Percentiles rank a stretch among this genome's conserved stretches.
Evolutionary conservation across 2,329 filamentous ascomycete genomes (phyloP).

Genomic region (Alternaria viburni): DNA sequence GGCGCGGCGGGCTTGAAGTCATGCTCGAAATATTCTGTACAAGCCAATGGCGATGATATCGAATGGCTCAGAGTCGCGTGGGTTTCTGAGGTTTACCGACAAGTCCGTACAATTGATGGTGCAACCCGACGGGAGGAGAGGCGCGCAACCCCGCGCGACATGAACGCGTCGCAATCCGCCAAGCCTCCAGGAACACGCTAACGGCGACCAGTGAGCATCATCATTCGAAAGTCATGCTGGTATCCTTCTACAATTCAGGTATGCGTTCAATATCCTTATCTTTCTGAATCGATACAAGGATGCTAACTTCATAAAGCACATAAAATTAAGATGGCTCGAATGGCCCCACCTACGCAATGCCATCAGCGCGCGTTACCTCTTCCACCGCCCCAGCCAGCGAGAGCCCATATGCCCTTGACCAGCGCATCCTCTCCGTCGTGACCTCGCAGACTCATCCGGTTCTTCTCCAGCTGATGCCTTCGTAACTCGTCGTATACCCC

Average conservation of each 20-base stretch:
- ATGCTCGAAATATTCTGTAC: neutral
- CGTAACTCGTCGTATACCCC: constrained; percentile 36
- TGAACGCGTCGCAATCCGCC: neutral
- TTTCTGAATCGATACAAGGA: neutral
- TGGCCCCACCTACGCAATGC: neutral
- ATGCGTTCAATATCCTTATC: neutral
- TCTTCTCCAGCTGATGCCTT: constrained; percentile 30
- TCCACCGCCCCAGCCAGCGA: constrained; percentile 34
- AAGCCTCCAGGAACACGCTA: neutral
- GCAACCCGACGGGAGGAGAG: neutral
- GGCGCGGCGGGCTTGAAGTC: neutral
- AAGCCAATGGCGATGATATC: neutral
- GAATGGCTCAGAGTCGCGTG: neutral
- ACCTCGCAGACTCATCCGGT: constrained; percentile 34
- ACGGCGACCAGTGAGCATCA: neutral
- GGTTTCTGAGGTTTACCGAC: neutral
- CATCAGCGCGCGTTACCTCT: neutral
- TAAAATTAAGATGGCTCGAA: neutral
- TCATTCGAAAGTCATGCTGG: neutral
- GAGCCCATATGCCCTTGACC: constrained; percentile 57
- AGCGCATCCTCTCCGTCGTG: constrained; percentile 32
- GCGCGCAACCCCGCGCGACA: neutral
- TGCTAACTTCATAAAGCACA: neutral
- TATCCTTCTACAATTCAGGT: neutral
- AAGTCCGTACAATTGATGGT: neutral